Conservation (phyloP, 1,284 basidiomycete species). For the Cryptococcus deneoformans region DNA sequence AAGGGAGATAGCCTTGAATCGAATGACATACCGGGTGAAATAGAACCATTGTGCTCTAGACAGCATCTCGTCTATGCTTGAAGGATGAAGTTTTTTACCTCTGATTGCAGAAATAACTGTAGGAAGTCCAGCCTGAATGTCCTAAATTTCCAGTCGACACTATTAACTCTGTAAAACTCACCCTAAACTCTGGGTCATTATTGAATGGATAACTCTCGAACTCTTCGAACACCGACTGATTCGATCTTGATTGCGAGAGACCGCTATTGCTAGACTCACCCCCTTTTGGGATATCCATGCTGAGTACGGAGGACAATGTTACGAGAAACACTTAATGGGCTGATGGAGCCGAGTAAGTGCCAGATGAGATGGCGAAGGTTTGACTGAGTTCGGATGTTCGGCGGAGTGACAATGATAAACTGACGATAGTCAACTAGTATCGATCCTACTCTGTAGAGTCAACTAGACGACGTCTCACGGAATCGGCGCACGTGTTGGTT, state of each 20-base stretch:
- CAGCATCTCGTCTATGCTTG: conserved; percentile 40
- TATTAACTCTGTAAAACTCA: conserved; percentile 15
- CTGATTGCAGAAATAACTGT: conserved; percentile 33
- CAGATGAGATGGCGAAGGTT: no score
- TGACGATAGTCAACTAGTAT: no score
- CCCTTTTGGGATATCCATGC: neutral
- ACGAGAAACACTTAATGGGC: no score
- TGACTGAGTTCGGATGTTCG: no score
- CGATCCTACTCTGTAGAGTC: no score
- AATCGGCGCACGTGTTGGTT: no score
- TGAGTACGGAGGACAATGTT: no score
- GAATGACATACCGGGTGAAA: conserved; percentile 28
- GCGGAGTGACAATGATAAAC: no score
- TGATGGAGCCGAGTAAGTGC: no score
- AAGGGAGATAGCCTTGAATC: neutral
- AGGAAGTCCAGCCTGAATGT: conserved; percentile 33
- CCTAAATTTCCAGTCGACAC: no score
- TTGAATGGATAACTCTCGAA: conserved; percentile 41
- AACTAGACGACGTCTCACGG: no score
- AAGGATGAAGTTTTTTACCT: conserved; percentile 17
- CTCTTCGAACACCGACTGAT: conserved; percentile 19
- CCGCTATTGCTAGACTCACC: neutral
- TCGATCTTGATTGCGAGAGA: neutral
- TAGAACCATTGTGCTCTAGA: conserved; percentile 45
- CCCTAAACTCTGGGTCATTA: conserved; percentile 36